Conservation (phyloP, 75 land plant genomes). For the Selaginella tamariscina region DNA sequence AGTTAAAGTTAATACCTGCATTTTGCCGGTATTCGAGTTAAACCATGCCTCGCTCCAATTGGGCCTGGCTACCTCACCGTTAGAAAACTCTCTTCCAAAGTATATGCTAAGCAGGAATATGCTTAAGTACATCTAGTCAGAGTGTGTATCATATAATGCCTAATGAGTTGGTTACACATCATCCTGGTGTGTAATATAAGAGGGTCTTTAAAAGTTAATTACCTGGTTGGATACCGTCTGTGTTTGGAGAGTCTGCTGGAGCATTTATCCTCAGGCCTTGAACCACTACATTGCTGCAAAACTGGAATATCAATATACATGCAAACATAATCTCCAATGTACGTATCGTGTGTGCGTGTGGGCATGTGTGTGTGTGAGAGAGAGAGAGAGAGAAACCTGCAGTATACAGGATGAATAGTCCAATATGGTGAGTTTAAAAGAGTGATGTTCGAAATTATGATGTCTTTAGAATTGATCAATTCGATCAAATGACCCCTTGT, state of each 20-base stretch:
- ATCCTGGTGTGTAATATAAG: background rate
- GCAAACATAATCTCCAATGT: background rate
- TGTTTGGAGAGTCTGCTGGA: slow-evolving; percentile 69
- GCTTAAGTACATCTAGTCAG: background rate
- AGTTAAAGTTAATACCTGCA: background rate
- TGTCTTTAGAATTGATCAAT: slow-evolving; percentile 31
- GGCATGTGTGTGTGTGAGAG: background rate
- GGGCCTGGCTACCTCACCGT: background rate
- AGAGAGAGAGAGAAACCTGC: slow-evolving; percentile 36
- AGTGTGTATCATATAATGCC: background rate
- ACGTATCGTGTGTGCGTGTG: background rate
- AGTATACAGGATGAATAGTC: slow-evolving; percentile 71
- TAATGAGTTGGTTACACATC: background rate
- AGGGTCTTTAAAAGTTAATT: background rate
- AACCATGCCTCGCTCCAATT: background rate
- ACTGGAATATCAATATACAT: background rate
- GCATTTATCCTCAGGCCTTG: slow-evolving; percentile 58
- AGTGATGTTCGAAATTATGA: slow-evolving; percentile 57
- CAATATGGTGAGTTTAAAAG: slow-evolving; percentile 64
- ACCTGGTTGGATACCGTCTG: slow-evolving; percentile 93
- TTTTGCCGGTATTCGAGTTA: background rate
- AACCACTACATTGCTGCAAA: slow-evolving; percentile 55
- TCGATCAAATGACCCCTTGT: slow-evolving; percentile 73
- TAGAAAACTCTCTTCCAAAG: background rate
- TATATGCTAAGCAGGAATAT: background rate